phyloP scores from a whole-genome alignment of 2,329 filamentous ascomycete genomes.

The Colletotrichum melonis region DNA sequence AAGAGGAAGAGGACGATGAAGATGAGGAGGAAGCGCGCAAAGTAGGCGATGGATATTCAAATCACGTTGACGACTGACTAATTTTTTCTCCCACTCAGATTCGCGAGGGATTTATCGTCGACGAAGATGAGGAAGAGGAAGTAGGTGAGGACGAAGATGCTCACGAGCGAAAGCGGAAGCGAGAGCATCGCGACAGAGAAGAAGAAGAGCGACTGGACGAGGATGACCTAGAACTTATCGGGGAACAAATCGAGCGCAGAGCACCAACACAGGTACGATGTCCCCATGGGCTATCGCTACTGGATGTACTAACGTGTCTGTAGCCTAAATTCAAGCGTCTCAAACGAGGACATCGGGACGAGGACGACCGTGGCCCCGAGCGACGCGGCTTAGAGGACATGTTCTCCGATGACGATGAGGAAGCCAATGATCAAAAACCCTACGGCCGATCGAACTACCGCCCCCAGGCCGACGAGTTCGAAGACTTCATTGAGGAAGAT shows the following conservation, averaged over 20 bases:
- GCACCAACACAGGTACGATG: conserved; percentile 75
- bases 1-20: conserved; percentile 93
- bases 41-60: conserved; percentile 58
- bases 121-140: conserved; percentile 85
- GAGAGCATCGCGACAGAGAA: conserved; percentile 79
- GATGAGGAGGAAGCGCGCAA: conserved; percentile 86
- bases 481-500: conserved; percentile 97
- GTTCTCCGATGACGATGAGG: conserved; percentile 94
- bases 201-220: conserved; percentile 93
- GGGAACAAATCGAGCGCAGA: conserved; percentile 79
- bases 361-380: conserved; percentile 72
- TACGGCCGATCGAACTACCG: conserved; percentile 67
- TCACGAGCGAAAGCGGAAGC: conserved; percentile 76
- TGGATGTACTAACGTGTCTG: conserved; percentile 37
- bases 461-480: conserved; percentile 81
- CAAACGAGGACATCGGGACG: conserved; percentile 88
- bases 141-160: conserved; percentile 70
- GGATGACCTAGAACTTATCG: conserved; percentile 95
- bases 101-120: conserved; percentile 94
- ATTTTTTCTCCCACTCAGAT: conserved; percentile 63
- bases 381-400: conserved; percentile 88
- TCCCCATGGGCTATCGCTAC: neutral
- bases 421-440: conserved; percentile 66
- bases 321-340: conserved; percentile 95
- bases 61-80: conserved; percentile 33